Percentiles rank a stretch among this genome's conserved stretches.
Conservation (phyloP, 495 filamentous ascomycete genomes). For the Podospora comata region DNA sequence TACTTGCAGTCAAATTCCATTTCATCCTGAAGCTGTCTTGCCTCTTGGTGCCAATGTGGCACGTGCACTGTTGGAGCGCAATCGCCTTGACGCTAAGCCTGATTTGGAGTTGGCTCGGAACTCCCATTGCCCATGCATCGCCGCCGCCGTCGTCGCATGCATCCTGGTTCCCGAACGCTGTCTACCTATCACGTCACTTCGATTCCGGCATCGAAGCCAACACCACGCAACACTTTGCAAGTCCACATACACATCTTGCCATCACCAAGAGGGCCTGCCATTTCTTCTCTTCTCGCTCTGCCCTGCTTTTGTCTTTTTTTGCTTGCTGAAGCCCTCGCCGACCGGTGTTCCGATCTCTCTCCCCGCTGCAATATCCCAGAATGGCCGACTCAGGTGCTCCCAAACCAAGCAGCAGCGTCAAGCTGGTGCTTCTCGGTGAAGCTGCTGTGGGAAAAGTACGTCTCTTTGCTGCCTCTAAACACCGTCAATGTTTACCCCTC, state of each 20-base stretch:
- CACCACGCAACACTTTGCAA: constrained; percentile 7
- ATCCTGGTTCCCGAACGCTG: constrained; percentile 18
- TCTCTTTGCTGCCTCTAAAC: constrained; percentile 9
- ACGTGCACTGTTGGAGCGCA: constrained; percentile 16
- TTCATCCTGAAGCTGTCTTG: not conserved
- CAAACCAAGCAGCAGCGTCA: constrained; percentile 98
- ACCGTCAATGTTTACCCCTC: not conserved
- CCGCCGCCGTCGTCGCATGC: constrained; percentile 22
- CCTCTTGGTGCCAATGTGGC: constrained; percentile 12
- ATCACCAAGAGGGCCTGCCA: not conserved
- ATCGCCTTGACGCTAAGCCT: constrained; percentile 11
- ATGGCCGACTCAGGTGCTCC: constrained; percentile 61
- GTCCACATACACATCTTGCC: not conserved
- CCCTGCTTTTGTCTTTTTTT: not conserved
- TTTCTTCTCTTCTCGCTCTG: not conserved
- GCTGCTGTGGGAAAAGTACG: constrained; percentile 96
- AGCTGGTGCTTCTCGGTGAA: constrained; percentile 94
- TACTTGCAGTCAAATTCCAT: not conserved
- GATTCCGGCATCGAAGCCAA: constrained; percentile 16
- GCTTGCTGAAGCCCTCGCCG: not conserved
- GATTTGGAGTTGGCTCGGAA: constrained; percentile 10
- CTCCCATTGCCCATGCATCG: constrained; percentile 16
- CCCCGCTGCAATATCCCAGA: constrained; percentile 2
- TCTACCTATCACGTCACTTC: constrained; percentile 36
- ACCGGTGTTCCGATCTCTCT: constrained; percentile 1